These are phyloP conservation scores for Pochonia chlamydosporia DNA, from an alignment of 2,329 filamentous ascomycete genomes.

Conservation along the genomic window DNA sequence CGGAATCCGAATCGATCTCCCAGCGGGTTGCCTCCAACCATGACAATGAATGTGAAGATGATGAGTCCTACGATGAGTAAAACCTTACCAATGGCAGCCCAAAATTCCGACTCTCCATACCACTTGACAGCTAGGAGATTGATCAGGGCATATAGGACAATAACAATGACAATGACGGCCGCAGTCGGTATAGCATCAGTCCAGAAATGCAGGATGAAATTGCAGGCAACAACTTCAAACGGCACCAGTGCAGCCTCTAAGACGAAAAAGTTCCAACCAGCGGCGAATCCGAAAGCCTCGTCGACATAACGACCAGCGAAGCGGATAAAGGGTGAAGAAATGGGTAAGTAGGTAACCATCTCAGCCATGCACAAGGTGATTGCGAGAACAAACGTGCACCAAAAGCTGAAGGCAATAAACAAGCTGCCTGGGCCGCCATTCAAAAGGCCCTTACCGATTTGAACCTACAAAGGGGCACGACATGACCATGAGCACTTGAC, in stretches of 20 bases:
- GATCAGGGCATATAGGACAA: conserved; percentile 44
- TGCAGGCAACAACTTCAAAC: conserved; percentile 62
- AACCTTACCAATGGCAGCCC: conserved; percentile 66
- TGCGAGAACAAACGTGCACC: conserved; percentile 56
- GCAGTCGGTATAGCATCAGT: conserved; percentile 53
- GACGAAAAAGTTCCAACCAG: conserved; percentile 70
- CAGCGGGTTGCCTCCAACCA: conserved; percentile 75
- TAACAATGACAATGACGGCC: conserved; percentile 53
- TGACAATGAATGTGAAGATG: conserved; percentile 73
- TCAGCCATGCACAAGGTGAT: conserved; percentile 61
- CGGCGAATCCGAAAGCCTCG: conserved; percentile 67
- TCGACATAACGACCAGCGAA: conserved; percentile 73
- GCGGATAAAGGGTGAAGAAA: conserved; percentile 72
- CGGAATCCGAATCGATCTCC: conserved; percentile 67
- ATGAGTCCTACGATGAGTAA: conserved; percentile 66
- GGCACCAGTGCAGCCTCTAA: conserved; percentile 64
- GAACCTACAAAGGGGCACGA: conserved; percentile 28
- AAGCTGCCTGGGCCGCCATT: conserved; percentile 54
- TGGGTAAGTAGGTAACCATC: conserved; percentile 72
- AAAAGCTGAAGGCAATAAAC: conserved; percentile 55
- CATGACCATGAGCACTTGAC: conserved; percentile 12
- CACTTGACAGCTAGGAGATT: conserved; percentile 69
- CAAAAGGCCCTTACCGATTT: conserved; percentile 53
- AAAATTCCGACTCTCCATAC: conserved; percentile 76
- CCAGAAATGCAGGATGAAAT: conserved; percentile 59